A percentile compares a stretch with the other conserved stretches of the same genome.
Conservation (phyloP, 116 monocot species). For the Zostera marina region DNA sequence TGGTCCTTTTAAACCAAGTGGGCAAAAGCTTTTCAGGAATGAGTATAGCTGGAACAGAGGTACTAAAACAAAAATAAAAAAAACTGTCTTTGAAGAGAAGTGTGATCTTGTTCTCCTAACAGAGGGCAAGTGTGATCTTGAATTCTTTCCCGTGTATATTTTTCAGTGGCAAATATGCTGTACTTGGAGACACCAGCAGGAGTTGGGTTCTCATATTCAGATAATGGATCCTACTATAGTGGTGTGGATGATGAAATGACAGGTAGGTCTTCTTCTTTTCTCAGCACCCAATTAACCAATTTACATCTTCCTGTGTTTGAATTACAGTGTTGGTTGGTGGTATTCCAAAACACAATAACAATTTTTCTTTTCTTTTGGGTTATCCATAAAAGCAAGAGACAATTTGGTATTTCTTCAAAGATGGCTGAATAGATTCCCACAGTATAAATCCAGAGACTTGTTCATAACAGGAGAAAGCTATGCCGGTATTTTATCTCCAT, state of each 20-base stretch:
- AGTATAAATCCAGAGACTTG: constrained; percentile 62
- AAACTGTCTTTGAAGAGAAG: not conserved
- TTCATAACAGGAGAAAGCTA: constrained; percentile 97
- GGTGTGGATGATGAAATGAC: constrained; percentile 71
- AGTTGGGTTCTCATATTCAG: constrained; percentile 91
- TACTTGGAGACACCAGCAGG: constrained; percentile 96
- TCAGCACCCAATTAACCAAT: not conserved
- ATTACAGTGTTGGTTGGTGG: not conserved
- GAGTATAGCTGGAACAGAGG: constrained; percentile 99
- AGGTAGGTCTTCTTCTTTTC: constrained; percentile 21
- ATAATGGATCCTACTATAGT: constrained; percentile 57
- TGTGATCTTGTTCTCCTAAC: no score
- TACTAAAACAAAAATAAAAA: constrained; percentile 12
- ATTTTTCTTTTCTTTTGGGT: not conserved
- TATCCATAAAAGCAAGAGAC: constrained; percentile 55
- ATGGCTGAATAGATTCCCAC: constrained; percentile 84
- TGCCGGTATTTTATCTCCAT: constrained; percentile 34
- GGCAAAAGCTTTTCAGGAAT: constrained; percentile 52
- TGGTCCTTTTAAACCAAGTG: constrained; percentile 91
- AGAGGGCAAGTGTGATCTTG: not conserved
- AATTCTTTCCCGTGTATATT: constrained; percentile 3
- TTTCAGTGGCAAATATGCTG: constrained; percentile 84
- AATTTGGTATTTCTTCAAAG: constrained; percentile 69
- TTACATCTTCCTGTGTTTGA: not conserved
- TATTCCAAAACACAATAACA: not conserved